Conservation (phyloP, 805 yeast species). For the Yamadazyma phyllophila region DNA sequence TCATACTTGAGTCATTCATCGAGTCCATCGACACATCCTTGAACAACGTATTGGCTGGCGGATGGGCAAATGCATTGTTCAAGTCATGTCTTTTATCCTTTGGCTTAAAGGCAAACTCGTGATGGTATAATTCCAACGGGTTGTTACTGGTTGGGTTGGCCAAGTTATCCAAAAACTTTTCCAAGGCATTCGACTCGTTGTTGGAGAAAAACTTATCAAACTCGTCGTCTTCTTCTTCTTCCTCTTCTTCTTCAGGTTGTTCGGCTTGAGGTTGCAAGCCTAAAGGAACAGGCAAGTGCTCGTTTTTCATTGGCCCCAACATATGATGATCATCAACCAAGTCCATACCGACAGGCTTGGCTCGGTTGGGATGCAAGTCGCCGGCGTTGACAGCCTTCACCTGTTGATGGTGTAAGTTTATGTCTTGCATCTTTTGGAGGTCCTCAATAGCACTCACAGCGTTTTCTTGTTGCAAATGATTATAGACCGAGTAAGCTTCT, state of each 20-base stretch:
- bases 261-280: neutral
- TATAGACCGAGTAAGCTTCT: conserved; percentile 43
- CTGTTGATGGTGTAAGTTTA: conserved; percentile 1
- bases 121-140: conserved; percentile 32
- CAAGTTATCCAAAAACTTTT: conserved; percentile 40
- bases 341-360: too few species aligned
- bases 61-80: conserved; percentile 28
- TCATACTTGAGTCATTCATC: conserved; percentile 1
- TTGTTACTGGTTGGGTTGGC: conserved; percentile 25
- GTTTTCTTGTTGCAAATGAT: conserved; percentile 36
- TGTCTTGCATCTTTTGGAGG: conserved; percentile 29
- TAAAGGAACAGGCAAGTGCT: too few species aligned
- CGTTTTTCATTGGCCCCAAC: too few species aligned
- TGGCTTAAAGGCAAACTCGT: conserved; percentile 15
- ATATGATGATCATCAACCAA: too few species aligned
- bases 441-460: conserved; percentile 35
- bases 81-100: conserved; percentile 19
- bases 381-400: neutral
- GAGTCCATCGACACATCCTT: neutral
- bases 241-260: conserved; percentile 5
- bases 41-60: conserved; percentile 10
- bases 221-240: conserved; percentile 21
- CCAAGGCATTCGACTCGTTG: conserved; percentile 39
- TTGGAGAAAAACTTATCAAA: conserved; percentile 36
- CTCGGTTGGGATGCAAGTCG: neutral